Evolutionary conservation across 2,329 filamentous ascomycete species (phyloP), one percentile per base, ranked within the genome.

Genomic region (Fusarium sp.): DNA sequence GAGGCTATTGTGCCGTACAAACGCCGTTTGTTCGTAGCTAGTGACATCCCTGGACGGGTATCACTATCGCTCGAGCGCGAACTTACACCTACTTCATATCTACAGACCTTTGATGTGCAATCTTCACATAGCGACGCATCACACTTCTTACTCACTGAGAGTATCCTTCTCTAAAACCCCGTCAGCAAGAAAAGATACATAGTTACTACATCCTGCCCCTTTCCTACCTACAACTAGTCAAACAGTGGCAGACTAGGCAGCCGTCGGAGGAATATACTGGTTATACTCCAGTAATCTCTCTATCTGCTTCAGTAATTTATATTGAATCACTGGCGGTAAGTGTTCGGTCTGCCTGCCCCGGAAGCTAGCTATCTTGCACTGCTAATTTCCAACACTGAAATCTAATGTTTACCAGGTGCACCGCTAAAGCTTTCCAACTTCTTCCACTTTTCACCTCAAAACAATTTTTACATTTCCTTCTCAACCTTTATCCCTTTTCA

Each of bases 361-460:
- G 13, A 18, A 47, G 53, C 5, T 21, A 13, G 27, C 20, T 11
- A 8, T 32, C 7, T 41, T 8, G 11, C 10, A 50, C 51, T 41
- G 41, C 43, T 7, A 37, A n/a, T 14, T 7, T 18, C n/a, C 37
- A 66, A 54, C 55, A 57, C 50, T 0, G 1, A 18, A 56, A 27
- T 18, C 28, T 14, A 32, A 21, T 37, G 46, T 55, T 46, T 37
- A n/a, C 20, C 23, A 50, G 41, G 67, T 57, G 59, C 4, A 60
- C 28, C 14, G 1, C 30, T 1, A 5, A 66, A 69, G 25, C 14
- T 45, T 47, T 43, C 0, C 1, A 48, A 10, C 53, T 20, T 37
- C 6, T 41, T 28, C 12, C 8, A 20, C 34, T 25, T 34, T 27
- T 7, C 7, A 30, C 55, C 23, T 45, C 18, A 2, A 20, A 40